Evolutionary conservation across 1,284 basidiomycete genomes (phyloP), one percentile per base, ranked within the genome.

Genomic region (Ganoderma lingzhi): DNA sequence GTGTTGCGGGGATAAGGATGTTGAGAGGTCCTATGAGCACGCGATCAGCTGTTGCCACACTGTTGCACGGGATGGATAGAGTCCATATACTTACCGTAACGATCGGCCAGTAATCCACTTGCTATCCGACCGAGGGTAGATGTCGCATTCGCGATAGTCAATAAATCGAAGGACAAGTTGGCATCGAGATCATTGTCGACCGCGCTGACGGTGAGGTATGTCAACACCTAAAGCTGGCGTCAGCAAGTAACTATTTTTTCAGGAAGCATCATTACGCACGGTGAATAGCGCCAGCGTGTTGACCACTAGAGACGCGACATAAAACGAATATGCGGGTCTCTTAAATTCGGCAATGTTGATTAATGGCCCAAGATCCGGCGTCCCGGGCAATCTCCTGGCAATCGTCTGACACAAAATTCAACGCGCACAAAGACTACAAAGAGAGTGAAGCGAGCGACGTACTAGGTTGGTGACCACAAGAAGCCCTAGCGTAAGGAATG

Each of bases 1-100:
- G 70, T 0, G 84, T 87, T 45, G 85, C 83, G 0, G 87, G 88
- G 30, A 85, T 84, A 78, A 89, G 86, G 41, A 87, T 78, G 71
- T 88, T 90, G 64, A 88, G 78, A 0, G 85, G 76, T 4, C 88
- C 87, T 86, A 14, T 60, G 10, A 8, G 45, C 6, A n/a, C 8
- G 45, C 17, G 19, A 17, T 48, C n/a, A 23, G 2, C 45, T 17
- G 45, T n/a, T 48, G 45, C 45, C 17, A 14, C 30, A 3, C 30
- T 2, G 35, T 8, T 10, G 35, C 0, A 3, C 19, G 19, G 30
- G 19, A 37, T 3, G 30, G 19, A 37, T 3, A 12, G 3, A 17
- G 17, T n/a, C 4, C 5, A n/a, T 17, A 9, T 70, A 70, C 71
- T 32, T 58, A 76, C 84, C 84, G 28, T 80, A 69, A 32, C 72